phyloP scores from a whole-genome alignment of 169 alveolate genomes.

The Plasmodium malariae region DNA sequence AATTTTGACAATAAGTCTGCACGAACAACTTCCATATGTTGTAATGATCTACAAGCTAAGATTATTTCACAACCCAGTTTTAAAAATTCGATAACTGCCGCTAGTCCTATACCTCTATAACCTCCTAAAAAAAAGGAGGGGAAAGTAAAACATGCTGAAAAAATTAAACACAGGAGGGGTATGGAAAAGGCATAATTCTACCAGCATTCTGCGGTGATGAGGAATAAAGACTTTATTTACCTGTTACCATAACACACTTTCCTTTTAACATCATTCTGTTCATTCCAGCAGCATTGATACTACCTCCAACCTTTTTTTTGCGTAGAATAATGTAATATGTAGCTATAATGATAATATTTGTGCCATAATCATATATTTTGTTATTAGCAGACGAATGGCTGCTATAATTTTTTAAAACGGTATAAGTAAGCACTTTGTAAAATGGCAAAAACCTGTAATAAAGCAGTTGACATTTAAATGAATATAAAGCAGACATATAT shows the following conservation, averaged over 20 bases:
- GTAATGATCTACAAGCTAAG: constrained; percentile 42
- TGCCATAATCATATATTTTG: constrained; percentile 34
- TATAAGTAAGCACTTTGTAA: constrained; percentile 21
- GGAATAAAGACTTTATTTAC: too few species aligned
- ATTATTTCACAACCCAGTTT: constrained; percentile 52
- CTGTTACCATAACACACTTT: constrained; percentile 59
- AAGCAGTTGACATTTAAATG: neutral
- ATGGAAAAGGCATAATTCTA: too few species aligned
- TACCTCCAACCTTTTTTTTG: constrained; percentile 50
- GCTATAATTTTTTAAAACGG: constrained; percentile 9
- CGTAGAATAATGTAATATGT: constrained; percentile 14
- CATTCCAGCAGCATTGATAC: constrained; percentile 13
- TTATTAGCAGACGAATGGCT: constrained; percentile 2
- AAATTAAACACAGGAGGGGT: neutral
- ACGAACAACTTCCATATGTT: constrained; percentile 45
- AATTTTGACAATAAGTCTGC: constrained; percentile 13
- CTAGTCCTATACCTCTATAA: constrained; percentile 62
- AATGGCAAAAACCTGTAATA: constrained; percentile 62
- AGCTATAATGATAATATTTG: constrained; percentile 31
- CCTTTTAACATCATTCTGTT: constrained; percentile 31
- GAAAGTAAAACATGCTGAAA: neutral
- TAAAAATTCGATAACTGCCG: constrained; percentile 61
- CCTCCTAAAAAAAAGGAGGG: constrained; percentile 31
- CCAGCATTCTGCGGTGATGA: too few species aligned
- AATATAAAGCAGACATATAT: neutral